phyloP scores from a whole-genome alignment of 441 rosid species.

The Breynia disticha region DNA sequence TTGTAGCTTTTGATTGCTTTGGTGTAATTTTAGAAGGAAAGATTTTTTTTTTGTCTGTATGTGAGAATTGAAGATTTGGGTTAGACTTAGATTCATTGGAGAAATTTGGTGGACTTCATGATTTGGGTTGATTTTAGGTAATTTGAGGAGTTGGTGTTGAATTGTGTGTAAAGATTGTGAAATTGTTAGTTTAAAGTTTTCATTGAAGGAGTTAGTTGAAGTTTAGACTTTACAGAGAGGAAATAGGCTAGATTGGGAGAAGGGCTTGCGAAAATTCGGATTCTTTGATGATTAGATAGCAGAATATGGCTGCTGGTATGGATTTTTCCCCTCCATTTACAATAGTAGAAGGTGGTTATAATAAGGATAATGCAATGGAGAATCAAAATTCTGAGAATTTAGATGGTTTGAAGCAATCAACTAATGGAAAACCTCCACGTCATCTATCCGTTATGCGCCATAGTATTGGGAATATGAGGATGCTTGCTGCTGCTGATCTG shows the following conservation, averaged over 20 bases:
- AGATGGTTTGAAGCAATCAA: conserved; percentile 41
- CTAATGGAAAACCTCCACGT: conserved; percentile 77
- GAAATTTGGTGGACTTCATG: too few relatives aligned
- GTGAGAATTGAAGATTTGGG: too few relatives aligned
- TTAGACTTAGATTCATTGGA: too few relatives aligned
- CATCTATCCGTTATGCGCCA: conserved; percentile 42
- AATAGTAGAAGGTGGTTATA: conserved; percentile 43
- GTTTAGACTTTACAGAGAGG: neutral
- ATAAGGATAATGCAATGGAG: conserved; percentile 30
- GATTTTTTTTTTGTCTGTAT: too few relatives aligned
- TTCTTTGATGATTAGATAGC: conserved; percentile 38
- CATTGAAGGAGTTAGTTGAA: too few relatives aligned
- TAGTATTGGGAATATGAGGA: conserved; percentile 35
- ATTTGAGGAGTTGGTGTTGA: too few relatives aligned
- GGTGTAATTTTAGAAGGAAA: too few relatives aligned
- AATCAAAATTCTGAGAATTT: conserved; percentile 24
- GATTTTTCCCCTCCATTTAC: conserved; percentile 49
- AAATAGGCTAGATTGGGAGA: conserved; percentile 5
- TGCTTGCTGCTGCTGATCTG: conserved; percentile 44
- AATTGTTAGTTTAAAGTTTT: too few relatives aligned
- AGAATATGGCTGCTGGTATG: conserved; percentile 50
- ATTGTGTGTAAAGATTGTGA: too few relatives aligned
- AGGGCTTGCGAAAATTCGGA: conserved; percentile 6
- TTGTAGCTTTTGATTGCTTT: too few relatives aligned
- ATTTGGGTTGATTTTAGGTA: too few relatives aligned